Percentiles rank a stretch among this genome's conserved stretches.
These are phyloP conservation scores for Dactylellina haptotyla DNA, from an alignment of 2,329 filamentous ascomycete genomes.

Conservation along the genomic window DNA sequence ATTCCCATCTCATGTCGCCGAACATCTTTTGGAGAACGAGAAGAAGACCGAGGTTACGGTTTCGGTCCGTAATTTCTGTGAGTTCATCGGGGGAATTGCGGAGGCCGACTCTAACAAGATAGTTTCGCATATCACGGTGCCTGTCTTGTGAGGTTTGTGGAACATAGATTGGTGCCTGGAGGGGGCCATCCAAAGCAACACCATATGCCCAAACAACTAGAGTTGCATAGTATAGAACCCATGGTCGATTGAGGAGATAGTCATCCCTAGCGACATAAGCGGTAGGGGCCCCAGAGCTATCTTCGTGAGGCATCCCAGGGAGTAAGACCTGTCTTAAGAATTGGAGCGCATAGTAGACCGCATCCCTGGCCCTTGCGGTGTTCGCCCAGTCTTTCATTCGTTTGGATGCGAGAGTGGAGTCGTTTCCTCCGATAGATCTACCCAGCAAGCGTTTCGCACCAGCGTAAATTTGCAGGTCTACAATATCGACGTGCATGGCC, in stretches of 20 bases:
- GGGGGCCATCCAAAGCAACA: conserved; percentile 85
- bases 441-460: conserved; percentile 85
- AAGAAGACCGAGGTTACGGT: conserved; percentile 82
- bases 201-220: conserved; percentile 96
- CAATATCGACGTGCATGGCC: conserved; percentile 96
- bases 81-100: conserved; percentile 81
- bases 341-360: conserved; percentile 88
- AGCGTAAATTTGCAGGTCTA: conserved; percentile 97
- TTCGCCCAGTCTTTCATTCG: conserved; percentile 91
- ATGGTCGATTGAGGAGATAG: conserved; percentile 87
- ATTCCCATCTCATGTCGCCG: conserved; percentile 84
- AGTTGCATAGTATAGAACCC: conserved; percentile 93
- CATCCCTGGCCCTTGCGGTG: conserved; percentile 85
- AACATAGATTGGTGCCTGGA: conserved; percentile 64
- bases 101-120: conserved; percentile 76
- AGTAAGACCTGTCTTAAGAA: conserved; percentile 87
- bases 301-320: conserved; percentile 59
- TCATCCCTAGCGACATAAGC: conserved; percentile 87
- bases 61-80: conserved; percentile 77
- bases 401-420: conserved; percentile 80
- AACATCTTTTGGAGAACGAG: conserved; percentile 85
- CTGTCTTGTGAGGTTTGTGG: conserved; percentile 73
- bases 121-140: conserved; percentile 80
- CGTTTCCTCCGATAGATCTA: conserved; percentile 81
- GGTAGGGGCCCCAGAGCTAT: conserved; percentile 62